Percentiles rank a stretch among this genome's conserved stretches.
phyloP scores from a whole-genome alignment of 805 yeast genomes.

The Candida caryicola region DNA sequence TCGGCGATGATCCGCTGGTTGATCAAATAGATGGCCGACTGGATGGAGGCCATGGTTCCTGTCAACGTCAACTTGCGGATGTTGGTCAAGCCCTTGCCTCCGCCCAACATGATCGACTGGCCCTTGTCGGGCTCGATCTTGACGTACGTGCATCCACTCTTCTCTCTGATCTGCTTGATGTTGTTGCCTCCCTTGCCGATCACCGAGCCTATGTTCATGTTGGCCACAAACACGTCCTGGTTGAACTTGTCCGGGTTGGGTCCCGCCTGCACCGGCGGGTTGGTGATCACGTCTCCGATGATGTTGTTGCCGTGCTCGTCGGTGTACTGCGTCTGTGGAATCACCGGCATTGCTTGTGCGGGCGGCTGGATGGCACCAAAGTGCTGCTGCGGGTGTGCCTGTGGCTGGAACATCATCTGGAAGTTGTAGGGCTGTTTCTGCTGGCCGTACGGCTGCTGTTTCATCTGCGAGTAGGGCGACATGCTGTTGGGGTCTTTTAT shows the following conservation, averaged over 20 bases:
- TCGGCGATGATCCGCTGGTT: conserved; percentile 71
- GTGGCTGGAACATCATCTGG: conserved; percentile 40
- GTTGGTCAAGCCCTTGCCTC: conserved; percentile 42
- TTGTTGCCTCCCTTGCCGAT: conserved; percentile 86
- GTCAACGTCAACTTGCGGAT: conserved; percentile 61
- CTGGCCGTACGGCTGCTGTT: conserved; percentile 15
- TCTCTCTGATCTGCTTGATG: conserved; percentile 70
- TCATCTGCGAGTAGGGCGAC: conserved; percentile 6
- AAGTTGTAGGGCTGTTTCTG: conserved; percentile 33
- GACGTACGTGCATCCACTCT: conserved; percentile 70
- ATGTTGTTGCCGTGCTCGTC: conserved; percentile 45
- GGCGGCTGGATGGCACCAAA: conserved; percentile 18
- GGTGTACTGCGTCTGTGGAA: conserved; percentile 30
- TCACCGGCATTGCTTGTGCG: conserved; percentile 5
- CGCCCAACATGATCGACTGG: conserved; percentile 48
- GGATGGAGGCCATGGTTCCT: conserved; percentile 66
- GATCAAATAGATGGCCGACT: conserved; percentile 68
- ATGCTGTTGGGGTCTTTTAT: conserved; percentile 4
- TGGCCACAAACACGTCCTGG: conserved; percentile 74
- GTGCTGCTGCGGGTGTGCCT: conserved; percentile 32
- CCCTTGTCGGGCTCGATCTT: conserved; percentile 61
- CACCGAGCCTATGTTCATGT: conserved; percentile 74
- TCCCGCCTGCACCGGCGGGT: conserved; percentile 35
- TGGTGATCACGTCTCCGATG: conserved; percentile 43
- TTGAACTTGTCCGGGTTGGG: conserved; percentile 49